A percentile compares a stretch with the other conserved stretches of the same genome.
These are phyloP conservation scores for Elasticomyces elasticus DNA, from an alignment of 495 filamentous ascomycete species.

Conservation along the genomic window DNA sequence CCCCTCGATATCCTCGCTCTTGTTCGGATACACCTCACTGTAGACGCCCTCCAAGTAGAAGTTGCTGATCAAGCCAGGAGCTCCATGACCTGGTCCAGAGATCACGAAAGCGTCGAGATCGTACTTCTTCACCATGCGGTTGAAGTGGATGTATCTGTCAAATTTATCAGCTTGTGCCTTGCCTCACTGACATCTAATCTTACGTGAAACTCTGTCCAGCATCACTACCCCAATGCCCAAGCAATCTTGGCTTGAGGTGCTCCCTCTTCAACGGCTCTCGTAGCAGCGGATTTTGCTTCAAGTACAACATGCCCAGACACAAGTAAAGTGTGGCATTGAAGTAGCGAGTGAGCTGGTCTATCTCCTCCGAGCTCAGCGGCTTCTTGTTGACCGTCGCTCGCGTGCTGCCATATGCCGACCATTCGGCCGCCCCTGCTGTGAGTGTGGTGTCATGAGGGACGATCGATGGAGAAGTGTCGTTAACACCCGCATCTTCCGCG, in stretches of 20 bases:
- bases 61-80: constrained; percentile 58
- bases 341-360: constrained; percentile 56
- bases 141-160: constrained; percentile 58
- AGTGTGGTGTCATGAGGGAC: background rate
- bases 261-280: constrained; percentile 50
- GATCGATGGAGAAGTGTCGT: background rate
- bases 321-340: constrained; percentile 64
- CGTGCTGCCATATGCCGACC: constrained; percentile 33
- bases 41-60: constrained; percentile 69
- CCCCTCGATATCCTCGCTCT: constrained; percentile 51
- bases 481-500: background rate
- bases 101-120: constrained; percentile 58
- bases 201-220: constrained; percentile 60
- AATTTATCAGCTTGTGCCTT: background rate
- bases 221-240: constrained; percentile 66
- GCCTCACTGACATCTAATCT: background rate
- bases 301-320: constrained; percentile 65
- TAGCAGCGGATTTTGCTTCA: constrained; percentile 57
- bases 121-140: constrained; percentile 66
- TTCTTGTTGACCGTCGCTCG: constrained; percentile 51
- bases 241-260: constrained; percentile 57
- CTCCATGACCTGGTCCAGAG: constrained; percentile 64
- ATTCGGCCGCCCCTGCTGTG: constrained; percentile 14
- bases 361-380: constrained; percentile 50
- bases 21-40: constrained; percentile 60